Base-by-base conservation (phyloP, 2,329 filamentous ascomycete species). In the Fusarium pseudograminearum region DNA sequence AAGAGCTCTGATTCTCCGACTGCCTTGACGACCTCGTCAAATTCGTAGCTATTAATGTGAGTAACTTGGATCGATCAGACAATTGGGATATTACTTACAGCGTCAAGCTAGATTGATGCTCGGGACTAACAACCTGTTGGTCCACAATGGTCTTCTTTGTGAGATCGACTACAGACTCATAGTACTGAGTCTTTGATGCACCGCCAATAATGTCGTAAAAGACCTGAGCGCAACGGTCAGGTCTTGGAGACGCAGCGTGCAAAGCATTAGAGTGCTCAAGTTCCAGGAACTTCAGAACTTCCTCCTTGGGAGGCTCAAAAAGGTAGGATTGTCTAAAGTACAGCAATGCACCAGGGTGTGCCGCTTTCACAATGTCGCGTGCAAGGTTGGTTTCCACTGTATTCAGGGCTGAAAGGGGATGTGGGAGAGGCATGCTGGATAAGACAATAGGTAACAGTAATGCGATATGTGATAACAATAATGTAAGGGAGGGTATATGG, bases 301-400 rank as follows among this genome's bases (percentile, higher is more conserved):
- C 78, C 6, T 74, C 69, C 73, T 88, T 89, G 0, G 79, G 77
- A 0, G 86, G 86, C 68, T 88, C 85, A 14, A 77, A 76, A 4
- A 88, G 77, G 2, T 83, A 85, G 54, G 86, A 83, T 33, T 83
- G 80, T 12, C 85, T 81, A 69, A 88, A 89, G 57, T 82, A 78
- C 8, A 80, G 63, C 1, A 76, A 65, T 1, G 76, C 61, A 4
- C 72, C 76, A 3, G 76, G 69, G 30, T 80, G 73, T 10, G 74
- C 60, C 5, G 58, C 56, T 16, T 77, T 65, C 7, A 83, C 77
- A 4, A 77, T 63, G 40, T 78, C 73, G 4, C 79, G 78, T 1
- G 82, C 80, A 48, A 76, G 65, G 50, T 79, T 69, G 28, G 74
- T 78, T 62, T 80, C 78, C 14, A 69, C 58, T 34, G 69, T 22